These are phyloP conservation scores for Lentithecium fluviatile DNA, from an alignment of 495 filamentous ascomycete genomes.

Conservation along the genomic window DNA sequence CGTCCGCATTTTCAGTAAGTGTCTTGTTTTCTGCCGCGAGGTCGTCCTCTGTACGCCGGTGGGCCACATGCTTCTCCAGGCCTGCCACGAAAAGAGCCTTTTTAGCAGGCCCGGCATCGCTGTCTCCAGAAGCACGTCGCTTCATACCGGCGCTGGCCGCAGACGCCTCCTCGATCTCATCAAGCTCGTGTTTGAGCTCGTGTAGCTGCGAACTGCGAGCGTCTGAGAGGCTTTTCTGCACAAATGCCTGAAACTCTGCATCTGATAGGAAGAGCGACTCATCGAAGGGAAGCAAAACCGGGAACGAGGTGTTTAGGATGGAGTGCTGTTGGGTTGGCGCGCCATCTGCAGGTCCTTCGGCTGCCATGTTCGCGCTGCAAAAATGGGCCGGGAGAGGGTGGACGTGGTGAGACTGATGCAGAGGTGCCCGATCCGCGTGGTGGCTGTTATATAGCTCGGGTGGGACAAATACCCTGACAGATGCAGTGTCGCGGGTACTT, in stretches of 20 bases:
- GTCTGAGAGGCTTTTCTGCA: background rate
- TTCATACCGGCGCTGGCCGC: background rate
- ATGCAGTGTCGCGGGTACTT: too few species aligned
- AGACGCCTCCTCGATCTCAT: background rate
- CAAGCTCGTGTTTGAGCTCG: background rate
- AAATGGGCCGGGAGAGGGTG: too few species aligned
- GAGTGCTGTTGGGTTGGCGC: slow-evolving; percentile 13
- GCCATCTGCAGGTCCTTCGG: background rate
- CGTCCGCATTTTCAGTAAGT: slow-evolving; percentile 47
- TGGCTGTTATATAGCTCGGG: too few species aligned
- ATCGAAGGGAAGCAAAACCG: slow-evolving; percentile 43
- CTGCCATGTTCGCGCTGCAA: too few species aligned
- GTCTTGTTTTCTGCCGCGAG: slow-evolving; percentile 42
- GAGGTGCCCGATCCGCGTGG: too few species aligned
- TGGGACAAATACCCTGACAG: too few species aligned
- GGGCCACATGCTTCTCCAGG: slow-evolving; percentile 26
- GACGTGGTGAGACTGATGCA: too few species aligned
- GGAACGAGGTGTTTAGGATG: slow-evolving; percentile 43
- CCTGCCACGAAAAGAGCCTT: slow-evolving; percentile 37
- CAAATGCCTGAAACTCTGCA: slow-evolving; percentile 35
- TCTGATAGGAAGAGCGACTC: slow-evolving; percentile 39
- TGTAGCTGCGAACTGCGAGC: too few species aligned
- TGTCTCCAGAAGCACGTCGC: slow-evolving; percentile 1
- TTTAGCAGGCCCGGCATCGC: background rate
- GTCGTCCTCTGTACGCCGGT: slow-evolving; percentile 22